Conservation (phyloP, 148 eudicot genomes). For the Rhododendron williamsianum region DNA sequence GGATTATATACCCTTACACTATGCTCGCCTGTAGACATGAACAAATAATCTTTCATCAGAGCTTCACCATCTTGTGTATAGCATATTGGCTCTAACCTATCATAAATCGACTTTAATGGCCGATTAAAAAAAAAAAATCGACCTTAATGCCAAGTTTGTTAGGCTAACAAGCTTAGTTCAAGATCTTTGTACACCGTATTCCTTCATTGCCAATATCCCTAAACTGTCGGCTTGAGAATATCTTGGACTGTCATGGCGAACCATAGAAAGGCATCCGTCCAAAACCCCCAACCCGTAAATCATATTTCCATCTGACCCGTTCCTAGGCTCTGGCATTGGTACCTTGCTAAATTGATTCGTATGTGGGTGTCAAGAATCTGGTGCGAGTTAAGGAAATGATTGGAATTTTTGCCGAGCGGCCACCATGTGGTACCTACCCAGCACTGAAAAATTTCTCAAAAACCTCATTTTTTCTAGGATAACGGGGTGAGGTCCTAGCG, state of each 20-base stretch:
- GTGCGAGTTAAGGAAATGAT: no score
- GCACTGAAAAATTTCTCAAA: no score
- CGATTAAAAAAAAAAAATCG: no score
- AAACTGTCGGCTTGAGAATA: background rate
- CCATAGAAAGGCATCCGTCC: background rate
- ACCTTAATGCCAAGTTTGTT: background rate
- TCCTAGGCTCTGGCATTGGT: background rate
- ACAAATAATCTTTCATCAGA: background rate
- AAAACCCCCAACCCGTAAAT: background rate
- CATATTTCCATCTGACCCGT: no score
- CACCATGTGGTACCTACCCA: no score
- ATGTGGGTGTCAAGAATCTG: background rate
- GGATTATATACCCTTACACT: background rate
- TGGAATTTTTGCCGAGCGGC: no score
- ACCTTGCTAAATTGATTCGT: background rate
- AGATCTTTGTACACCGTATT: background rate
- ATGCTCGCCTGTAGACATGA: no score
- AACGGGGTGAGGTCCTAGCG: no score
- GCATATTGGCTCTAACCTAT: background rate
- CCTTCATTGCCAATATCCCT: conserved; percentile 6
- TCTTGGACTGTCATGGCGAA: background rate
- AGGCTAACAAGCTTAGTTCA: background rate
- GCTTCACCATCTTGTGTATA: background rate
- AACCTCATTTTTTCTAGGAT: no score
- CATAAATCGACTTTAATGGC: no score